Evolutionary conservation across 352 stramenopile genomes (phyloP).

Genomic region (Blastocystis sp.): DNA sequence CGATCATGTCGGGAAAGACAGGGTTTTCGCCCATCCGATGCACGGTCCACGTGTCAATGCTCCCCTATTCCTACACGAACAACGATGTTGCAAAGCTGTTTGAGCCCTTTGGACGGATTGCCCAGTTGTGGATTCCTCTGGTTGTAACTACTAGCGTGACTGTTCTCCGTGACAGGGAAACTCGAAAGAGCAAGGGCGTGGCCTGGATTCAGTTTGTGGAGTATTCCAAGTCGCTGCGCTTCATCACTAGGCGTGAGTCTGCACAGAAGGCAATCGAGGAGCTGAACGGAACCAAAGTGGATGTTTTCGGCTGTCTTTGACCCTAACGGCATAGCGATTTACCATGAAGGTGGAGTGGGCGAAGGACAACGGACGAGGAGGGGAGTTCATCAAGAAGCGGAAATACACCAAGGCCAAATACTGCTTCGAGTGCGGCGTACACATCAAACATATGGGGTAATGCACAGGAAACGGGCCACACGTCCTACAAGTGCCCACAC

Average conservation of each 20-base stretch:
- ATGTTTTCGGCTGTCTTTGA: neutral
- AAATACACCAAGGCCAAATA: constrained; percentile 77
- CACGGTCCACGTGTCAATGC: constrained; percentile 82
- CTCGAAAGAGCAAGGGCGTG: constrained; percentile 77
- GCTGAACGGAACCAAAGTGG: constrained; percentile 62
- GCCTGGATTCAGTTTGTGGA: constrained; percentile 82
- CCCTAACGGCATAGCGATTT: constrained; percentile 74
- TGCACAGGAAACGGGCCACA: constrained; percentile 75
- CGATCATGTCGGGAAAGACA: constrained; percentile 61
- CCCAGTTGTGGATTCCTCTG: constrained; percentile 68
- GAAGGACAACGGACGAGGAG: constrained; percentile 79
- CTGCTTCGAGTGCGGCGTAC: constrained; percentile 80
- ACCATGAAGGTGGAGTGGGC: constrained; percentile 77
- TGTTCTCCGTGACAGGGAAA: constrained; percentile 79
- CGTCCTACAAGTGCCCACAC: constrained; percentile 80
- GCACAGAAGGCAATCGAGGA: constrained; percentile 61
- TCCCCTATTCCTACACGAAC: constrained; percentile 82
- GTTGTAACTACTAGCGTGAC: constrained; percentile 70
- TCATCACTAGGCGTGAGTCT: constrained; percentile 25
- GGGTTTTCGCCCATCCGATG: constrained; percentile 62
- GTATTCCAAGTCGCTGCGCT: constrained; percentile 74
- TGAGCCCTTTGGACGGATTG: constrained; percentile 77
- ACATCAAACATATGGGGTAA: neutral
- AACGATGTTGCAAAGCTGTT: constrained; percentile 83
- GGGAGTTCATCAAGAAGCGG: constrained; percentile 80